Percentiles rank a stretch among this genome's conserved stretches.
Conservation (phyloP, 2,329 filamentous ascomycete species). For the Pseudogymnoascus sp. region DNA sequence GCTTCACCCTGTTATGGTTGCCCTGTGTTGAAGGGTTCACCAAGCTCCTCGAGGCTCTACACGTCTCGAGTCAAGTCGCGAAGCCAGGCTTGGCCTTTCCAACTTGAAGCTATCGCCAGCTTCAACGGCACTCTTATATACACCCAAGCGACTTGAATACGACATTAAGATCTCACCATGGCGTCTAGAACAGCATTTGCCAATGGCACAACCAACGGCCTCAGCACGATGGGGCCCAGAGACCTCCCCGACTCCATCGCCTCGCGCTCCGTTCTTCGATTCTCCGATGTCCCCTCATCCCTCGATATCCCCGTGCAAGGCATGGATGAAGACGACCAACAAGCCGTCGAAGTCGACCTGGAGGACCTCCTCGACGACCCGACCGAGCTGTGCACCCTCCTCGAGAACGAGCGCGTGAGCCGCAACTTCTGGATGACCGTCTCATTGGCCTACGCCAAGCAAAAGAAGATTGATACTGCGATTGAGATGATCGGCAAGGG, state of each 20-base stretch:
- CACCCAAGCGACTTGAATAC: background rate
- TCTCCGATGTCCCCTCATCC: conserved; percentile 55
- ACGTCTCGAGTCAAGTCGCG: conserved; percentile 9
- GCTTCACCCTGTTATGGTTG: conserved; percentile 3
- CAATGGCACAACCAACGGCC: conserved; percentile 1
- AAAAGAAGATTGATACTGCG: conserved; percentile 81
- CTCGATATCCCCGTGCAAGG: conserved; percentile 60
- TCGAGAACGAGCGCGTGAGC: conserved; percentile 88
- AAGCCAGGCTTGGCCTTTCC: conserved; percentile 7
- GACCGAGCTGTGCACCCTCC: conserved; percentile 86
- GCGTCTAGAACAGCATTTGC: background rate
- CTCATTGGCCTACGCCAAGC: conserved; percentile 91
- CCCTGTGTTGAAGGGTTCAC: conserved; percentile 9
- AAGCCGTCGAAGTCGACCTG: conserved; percentile 86
- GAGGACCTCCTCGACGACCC: conserved; percentile 87
- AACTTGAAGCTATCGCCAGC: conserved; percentile 7
- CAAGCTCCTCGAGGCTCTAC: conserved; percentile 9
- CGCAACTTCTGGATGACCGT: conserved; percentile 98
- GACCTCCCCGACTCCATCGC: conserved; percentile 6
- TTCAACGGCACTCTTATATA: conserved; percentile 5
- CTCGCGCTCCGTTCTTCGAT: conserved; percentile 33
- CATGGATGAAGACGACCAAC: conserved; percentile 50
- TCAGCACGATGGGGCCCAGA: background rate
- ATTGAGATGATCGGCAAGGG: conserved; percentile 65
- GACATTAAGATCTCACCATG: background rate